Conservation (phyloP, 2,329 filamentous ascomycete species). For the Monosporascus ibericus region DNA sequence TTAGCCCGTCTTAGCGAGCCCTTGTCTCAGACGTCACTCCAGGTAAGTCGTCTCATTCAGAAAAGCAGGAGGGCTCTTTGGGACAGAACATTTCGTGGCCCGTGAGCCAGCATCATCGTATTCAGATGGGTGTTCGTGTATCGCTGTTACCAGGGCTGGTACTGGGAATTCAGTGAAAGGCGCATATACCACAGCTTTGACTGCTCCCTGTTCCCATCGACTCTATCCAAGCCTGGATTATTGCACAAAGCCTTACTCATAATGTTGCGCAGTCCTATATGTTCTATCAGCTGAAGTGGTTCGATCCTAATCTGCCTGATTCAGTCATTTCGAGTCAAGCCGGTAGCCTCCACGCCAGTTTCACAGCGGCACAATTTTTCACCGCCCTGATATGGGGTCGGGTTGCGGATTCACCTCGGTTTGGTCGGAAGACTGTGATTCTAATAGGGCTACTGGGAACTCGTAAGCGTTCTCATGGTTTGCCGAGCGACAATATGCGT, state of each 20-base stretch:
- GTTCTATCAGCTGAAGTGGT: slow-evolving; percentile 83
- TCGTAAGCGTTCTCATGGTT: slow-evolving; percentile 10
- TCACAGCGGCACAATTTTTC: slow-evolving; percentile 75
- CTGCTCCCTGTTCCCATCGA: too few relatives aligned
- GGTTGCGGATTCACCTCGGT: slow-evolving; percentile 54
- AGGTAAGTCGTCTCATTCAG: slow-evolving; percentile 24
- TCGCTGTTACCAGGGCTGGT: too few relatives aligned
- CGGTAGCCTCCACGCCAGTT: slow-evolving; percentile 70
- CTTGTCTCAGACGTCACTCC: slow-evolving; percentile 69
- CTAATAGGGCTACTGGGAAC: slow-evolving; percentile 70
- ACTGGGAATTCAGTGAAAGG: too few relatives aligned
- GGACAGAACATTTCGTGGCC: neutral
- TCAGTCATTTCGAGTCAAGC: slow-evolving; percentile 70
- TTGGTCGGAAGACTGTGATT: slow-evolving; percentile 72
- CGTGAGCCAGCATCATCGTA: neutral
- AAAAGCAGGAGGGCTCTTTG: neutral
- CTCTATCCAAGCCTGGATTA: too few relatives aligned
- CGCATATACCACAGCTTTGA: too few relatives aligned
- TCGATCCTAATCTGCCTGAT: slow-evolving; percentile 48
- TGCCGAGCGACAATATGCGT: neutral
- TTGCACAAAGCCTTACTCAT: neutral
- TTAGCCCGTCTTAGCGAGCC: slow-evolving; percentile 77
- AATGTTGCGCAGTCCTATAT: slow-evolving; percentile 57
- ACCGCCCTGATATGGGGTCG: slow-evolving; percentile 81
- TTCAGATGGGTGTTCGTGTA: neutral